These are phyloP conservation scores for Leucocoprinus leucothites DNA, from an alignment of 768 basidiomycete genomes.

Conservation along the genomic window DNA sequence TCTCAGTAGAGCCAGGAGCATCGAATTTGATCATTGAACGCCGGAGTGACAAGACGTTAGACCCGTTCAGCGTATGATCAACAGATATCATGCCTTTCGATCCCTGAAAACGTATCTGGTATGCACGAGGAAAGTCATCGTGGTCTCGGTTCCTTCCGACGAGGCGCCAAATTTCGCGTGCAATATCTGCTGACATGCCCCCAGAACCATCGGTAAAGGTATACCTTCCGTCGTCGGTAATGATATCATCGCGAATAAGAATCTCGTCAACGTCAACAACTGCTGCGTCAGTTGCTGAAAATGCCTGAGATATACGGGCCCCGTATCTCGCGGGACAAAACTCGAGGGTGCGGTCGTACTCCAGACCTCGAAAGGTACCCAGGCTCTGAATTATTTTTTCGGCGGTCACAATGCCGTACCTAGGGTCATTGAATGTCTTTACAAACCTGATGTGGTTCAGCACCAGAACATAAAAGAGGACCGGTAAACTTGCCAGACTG, in stretches of 20 bases:
- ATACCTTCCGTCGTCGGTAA: constrained; percentile 28
- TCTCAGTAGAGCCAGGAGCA: constrained; percentile 38
- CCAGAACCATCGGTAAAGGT: constrained; percentile 72
- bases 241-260: constrained; percentile 30
- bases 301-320: constrained; percentile 68
- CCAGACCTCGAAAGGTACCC: constrained; percentile 47
- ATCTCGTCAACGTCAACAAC: constrained; percentile 43
- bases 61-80: constrained; percentile 47
- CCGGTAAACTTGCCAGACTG: constrained; percentile 41
- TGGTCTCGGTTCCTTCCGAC: constrained; percentile 28
- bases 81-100: constrained; percentile 63
- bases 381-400: constrained; percentile 48
- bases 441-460: constrained; percentile 51
- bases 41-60: constrained; percentile 43
- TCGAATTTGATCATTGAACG: constrained; percentile 70
- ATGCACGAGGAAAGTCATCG: constrained; percentile 41
- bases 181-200: constrained; percentile 52
- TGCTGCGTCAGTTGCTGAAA: constrained; percentile 66
- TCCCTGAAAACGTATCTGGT: constrained; percentile 59
- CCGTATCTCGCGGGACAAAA: constrained; percentile 65
- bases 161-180: constrained; percentile 41
- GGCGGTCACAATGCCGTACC: constrained; percentile 33
- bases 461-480: background rate
- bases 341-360: constrained; percentile 42
- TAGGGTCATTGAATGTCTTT: constrained; percentile 40